Percentiles rank a stretch among this genome's conserved stretches.
Conservation (phyloP, 106 monocot species). For the Allium cepa region DNA sequence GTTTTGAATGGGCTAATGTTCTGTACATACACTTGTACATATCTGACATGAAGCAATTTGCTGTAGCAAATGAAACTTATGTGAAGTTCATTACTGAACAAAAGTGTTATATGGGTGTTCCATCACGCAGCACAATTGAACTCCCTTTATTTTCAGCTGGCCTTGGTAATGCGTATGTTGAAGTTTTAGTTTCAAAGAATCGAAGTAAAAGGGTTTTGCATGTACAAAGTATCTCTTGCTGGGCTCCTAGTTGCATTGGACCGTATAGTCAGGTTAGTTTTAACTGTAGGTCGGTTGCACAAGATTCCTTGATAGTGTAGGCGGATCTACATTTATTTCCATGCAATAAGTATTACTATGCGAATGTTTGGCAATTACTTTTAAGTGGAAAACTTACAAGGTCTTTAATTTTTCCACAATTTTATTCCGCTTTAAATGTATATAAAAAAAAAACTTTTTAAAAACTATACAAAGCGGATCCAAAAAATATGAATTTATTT, state of each 20-base stretch:
- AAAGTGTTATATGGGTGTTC: conserved; percentile 80
- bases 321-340: background rate
- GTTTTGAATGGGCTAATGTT: conserved; percentile 76
- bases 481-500: too few species aligned
- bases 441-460: too few species aligned
- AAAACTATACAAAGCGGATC: too few species aligned
- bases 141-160: conserved; percentile 50
- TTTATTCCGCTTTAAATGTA: too few species aligned
- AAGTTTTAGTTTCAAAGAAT: conserved; percentile 68
- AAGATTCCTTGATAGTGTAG: too few species aligned
- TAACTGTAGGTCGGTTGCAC: background rate
- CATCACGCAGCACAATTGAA: conserved; percentile 90
- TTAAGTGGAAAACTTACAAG: too few species aligned
- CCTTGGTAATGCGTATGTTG: conserved; percentile 68
- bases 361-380: background rate
- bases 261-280: conserved; percentile 88
- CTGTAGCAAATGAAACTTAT: conserved; percentile 82
- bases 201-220: conserved; percentile 70
- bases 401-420: too few species aligned
- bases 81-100: conserved; percentile 67
- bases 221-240: conserved; percentile 98
- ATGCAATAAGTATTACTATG: background rate
- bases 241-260: conserved; percentile 99
- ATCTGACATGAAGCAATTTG: conserved; percentile 75
- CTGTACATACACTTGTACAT: conserved; percentile 92